Base-by-base conservation (phyloP, 441 rosid species). In the Adansonia madagascariensis region DNA sequence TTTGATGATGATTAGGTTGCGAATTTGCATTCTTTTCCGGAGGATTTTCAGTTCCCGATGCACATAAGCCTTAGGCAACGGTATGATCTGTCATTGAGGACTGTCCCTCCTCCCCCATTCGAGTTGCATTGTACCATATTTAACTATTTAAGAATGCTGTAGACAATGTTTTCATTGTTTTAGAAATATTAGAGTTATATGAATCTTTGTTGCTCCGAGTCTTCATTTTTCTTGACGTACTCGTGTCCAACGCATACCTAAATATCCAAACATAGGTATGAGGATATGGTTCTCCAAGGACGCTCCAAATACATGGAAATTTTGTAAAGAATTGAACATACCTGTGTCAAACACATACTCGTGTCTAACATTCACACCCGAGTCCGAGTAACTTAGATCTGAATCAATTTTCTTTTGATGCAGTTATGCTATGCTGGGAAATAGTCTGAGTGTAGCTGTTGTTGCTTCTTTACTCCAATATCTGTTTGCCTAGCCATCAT, bases 391-490 rank as follows among this genome's bases (percentile, higher is more conserved):
- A 0, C 35, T 31, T 31, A 31, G 35, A 49, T 62, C 76, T 41
- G 17, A 53, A 27, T 62, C 2, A 5, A 35, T 49, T 18, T 72
- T 76, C 71, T 52, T 41, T 55, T 59, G 47, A 68, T 86, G 85
- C 88, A 95, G 99, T 77, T 94, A 92, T 63, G 98, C 99, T 12
- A 77, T 95, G 84, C 89, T 94, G 70, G 99, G 99, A 56, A 95
- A 95, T 88, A 92, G 98, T 82, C 86, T 95, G 79, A 92, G 98
- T 77, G 77, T 89, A 67, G 97, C 97, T 1, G 99, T 94, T 15
- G 98, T 95, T 67, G 91, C 94, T 68, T 93, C 97, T 66, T 82
- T 95, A 71, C 95, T 95, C 65, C 74, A 68, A 47, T 89, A 95
- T 80, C 84, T 92, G 24, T 95, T 95, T 74, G 55, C 80, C 22